Evolutionary conservation across 306 rosid genomes (phyloP).

Genomic region (Fagus crenata): DNA sequence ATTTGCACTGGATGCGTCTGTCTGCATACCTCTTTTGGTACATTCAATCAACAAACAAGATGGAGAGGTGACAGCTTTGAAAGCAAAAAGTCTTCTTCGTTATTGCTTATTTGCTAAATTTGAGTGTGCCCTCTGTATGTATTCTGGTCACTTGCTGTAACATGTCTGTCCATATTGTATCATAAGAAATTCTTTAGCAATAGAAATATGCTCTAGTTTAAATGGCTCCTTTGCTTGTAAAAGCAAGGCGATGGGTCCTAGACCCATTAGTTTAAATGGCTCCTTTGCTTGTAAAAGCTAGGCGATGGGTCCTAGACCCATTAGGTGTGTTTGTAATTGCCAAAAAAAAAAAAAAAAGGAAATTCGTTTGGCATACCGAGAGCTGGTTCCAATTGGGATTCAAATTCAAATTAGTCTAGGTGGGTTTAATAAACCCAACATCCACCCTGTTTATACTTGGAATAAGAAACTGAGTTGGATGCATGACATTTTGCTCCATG

Average conservation of each 20-base stretch:
- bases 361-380: not conserved
- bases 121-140: not conserved
- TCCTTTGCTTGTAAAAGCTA: too few species aligned
- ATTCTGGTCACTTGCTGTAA: not conserved
- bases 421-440: not conserved
- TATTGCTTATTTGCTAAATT: not conserved
- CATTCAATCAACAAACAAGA: not conserved
- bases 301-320: too few species aligned
- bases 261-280: too few species aligned
- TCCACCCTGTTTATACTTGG: not conserved
- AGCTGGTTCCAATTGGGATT: not conserved
- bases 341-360: too few species aligned
- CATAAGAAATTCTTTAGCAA: not conserved
- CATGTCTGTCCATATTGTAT: not conserved
- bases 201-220: too few species aligned
- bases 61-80: conserved; percentile 3
- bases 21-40: not conserved
- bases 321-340: too few species aligned
- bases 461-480: not conserved
- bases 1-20: not conserved
- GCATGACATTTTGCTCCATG: not conserved
- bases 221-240: too few species aligned
- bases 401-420: not conserved
- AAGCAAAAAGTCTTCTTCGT: not conserved
- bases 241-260: too few species aligned